phyloP scores from a whole-genome alignment of 148 eudicot species.

The Mesembryanthemum crystallinum region DNA sequence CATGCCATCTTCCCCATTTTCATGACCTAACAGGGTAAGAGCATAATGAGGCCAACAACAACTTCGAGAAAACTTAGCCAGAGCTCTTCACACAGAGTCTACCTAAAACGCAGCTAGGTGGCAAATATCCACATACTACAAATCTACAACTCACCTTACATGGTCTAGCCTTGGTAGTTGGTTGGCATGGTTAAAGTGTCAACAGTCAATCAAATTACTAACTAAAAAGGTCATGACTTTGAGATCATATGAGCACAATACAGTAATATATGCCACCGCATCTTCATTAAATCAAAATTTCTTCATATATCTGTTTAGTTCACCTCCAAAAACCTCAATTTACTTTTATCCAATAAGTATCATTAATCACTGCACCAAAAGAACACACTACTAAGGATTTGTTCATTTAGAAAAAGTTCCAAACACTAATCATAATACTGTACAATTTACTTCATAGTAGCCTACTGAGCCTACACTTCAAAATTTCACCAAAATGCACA shows the following conservation, averaged over 20 bases:
- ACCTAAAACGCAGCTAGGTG: background rate
- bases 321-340: background rate
- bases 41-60: background rate
- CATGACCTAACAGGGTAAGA: background rate
- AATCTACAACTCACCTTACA: background rate
- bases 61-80: background rate
- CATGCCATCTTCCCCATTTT: background rate
- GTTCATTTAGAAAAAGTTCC: too few relatives aligned
- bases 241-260: background rate
- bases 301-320: background rate
- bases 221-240: constrained; percentile 1
- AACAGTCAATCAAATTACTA: background rate
- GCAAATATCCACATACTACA: background rate
- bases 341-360: background rate
- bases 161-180: background rate
- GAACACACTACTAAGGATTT: too few relatives aligned
- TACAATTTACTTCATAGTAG: background rate
- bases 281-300: background rate
- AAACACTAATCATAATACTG: background rate
- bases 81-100: background rate
- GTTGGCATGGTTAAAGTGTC: too few relatives aligned
- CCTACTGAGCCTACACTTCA: background rate
- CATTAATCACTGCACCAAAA: background rate
- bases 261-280: background rate
- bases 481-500: background rate